Evolutionary conservation across 805 yeast species (phyloP), one percentile per base, ranked within the genome.

Genomic region (fission yeast (Schizosaccharomyces pombe)): DNA sequence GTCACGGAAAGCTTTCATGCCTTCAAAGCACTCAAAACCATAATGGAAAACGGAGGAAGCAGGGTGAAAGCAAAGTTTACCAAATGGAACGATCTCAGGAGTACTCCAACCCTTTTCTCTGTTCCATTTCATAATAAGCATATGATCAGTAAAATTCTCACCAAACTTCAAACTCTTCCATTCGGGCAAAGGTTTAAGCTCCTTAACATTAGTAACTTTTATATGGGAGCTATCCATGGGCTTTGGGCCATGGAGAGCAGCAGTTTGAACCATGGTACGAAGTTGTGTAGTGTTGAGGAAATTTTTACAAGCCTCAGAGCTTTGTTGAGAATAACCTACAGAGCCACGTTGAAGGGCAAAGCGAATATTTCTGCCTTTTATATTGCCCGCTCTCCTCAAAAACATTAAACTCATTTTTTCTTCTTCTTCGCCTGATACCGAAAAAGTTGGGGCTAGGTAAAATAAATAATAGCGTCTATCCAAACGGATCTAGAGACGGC

Each of bases 1-100:
- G 64, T 75, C 82, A 57, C 69, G 47, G 75, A 87, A 89, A 12
- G 96, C 96, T 72, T 89, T 89, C 71, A 89, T 73, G 60, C 98
- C 98, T 72, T 89, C 98, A 61, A 89, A 91, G 57, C 89, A 75
- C 68, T 85, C 95, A 64, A 91, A 89, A 3, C 94, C 89, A 64
- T 89, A 89, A 72, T 89, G 98, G 70, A 89, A 79, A 33, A 87
- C 97, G 66, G 83, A 77, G 19, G 91, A 70, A 22, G 95, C 79
- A 29, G 98, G 98, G 63, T 87, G 95, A 57, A 89, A 67, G 16
- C 72, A 62, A 55, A 89, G 69, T 53, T 77, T 77, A 54, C 80
- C 87, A 65, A 84, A 86, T 26, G 97, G 96, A 60, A 76, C 76
- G 66, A 89, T 87, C 65, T 76, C 76, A 49, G 98, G 97, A n/a